These are phyloP conservation scores for Apostasia shenzhenica DNA, from an alignment of 106 monocot species.

Conservation along the genomic window DNA sequence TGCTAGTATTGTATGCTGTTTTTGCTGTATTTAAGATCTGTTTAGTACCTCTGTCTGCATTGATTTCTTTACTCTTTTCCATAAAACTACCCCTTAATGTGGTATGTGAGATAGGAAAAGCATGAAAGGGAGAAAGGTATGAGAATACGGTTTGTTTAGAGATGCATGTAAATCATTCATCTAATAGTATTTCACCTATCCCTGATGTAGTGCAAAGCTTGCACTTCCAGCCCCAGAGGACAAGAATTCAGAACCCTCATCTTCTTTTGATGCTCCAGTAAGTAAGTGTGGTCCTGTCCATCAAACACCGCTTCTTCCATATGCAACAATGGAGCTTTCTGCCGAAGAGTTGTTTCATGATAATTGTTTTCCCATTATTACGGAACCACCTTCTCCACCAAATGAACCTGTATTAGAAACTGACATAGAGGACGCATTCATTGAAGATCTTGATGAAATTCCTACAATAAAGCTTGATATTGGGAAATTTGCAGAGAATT, in stretches of 20 bases:
- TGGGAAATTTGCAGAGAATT: constrained; percentile 1
- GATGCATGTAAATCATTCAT: neutral
- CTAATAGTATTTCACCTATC: neutral
- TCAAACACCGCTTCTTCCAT: neutral
- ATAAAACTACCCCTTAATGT: too few relatives aligned
- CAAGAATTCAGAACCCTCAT: neutral
- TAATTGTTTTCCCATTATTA: constrained; percentile 8
- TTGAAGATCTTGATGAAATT: constrained; percentile 15
- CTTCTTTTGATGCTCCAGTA: neutral
- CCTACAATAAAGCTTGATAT: constrained; percentile 13
- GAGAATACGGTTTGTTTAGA: too few relatives aligned
- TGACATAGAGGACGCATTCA: constrained; percentile 15
- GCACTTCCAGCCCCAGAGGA: constrained; percentile 17
- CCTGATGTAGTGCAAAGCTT: constrained; percentile 12
- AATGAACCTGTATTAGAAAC: neutral
- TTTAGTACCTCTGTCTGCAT: too few relatives aligned
- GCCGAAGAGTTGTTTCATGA: neutral
- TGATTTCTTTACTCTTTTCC: too few relatives aligned
- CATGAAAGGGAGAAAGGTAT: too few relatives aligned
- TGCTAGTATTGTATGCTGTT: too few relatives aligned
- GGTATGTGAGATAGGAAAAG: too few relatives aligned
- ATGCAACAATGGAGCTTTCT: neutral
- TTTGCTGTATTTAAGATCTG: too few relatives aligned
- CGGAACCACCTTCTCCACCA: constrained; percentile 2
- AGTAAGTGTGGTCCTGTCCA: neutral